Conservation (phyloP, 768 basidiomycete genomes). For the Lanmaoa rubissima region DNA sequence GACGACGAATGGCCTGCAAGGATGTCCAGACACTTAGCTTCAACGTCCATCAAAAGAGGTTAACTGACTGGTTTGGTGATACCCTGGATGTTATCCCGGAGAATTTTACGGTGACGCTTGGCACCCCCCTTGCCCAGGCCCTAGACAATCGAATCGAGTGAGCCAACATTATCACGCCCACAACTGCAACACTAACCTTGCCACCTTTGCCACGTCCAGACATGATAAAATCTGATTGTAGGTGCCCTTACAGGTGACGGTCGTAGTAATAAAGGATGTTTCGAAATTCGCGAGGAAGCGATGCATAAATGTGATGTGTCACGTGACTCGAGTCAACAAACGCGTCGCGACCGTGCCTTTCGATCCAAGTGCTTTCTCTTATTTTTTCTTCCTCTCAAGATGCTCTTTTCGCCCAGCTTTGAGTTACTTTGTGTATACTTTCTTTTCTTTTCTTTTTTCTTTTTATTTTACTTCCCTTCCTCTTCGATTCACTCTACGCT, state of each 20-base stretch:
- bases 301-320: neutral
- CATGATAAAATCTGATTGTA: conserved; percentile 40
- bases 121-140: conserved; percentile 86
- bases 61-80: conserved; percentile 21
- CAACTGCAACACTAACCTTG: conserved; percentile 39
- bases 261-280: neutral
- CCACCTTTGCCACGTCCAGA: conserved; percentile 88
- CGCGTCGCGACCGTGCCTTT: neutral
- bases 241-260: conserved; percentile 2
- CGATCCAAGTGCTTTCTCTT: too few species aligned
- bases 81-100: conserved; percentile 73
- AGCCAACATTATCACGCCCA: neutral
- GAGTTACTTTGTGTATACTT: neutral
- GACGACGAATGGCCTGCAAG: conserved; percentile 56
- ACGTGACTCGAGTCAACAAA: conserved; percentile 8
- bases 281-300: neutral
- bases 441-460: neutral
- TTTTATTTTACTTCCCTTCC: neutral
- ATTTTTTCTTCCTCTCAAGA: neutral
- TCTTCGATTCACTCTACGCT: neutral
- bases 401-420: neutral
- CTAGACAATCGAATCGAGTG: conserved; percentile 25
- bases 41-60: neutral
- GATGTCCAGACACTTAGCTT: neutral
- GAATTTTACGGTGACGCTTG: conserved; percentile 82